phyloP scores from a whole-genome alignment of 352 stramenopile genomes.

The Globisporangium yorkense region DNA sequence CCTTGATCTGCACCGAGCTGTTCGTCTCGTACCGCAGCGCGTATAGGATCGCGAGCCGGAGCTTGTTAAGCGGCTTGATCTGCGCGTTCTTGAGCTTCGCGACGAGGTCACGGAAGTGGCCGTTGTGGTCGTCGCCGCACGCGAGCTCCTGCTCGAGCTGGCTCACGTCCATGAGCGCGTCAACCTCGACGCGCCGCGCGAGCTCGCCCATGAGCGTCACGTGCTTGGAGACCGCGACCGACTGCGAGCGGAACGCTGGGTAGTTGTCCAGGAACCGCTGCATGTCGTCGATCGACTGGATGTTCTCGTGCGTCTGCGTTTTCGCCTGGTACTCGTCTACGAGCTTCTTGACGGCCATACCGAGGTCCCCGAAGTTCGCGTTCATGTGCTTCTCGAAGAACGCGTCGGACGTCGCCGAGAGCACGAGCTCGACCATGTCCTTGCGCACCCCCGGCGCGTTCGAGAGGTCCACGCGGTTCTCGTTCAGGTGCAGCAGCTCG shows the following conservation, averaged over 20 bases:
- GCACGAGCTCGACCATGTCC: conserved; percentile 97
- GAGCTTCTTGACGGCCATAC: conserved; percentile 94
- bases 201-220: conserved; percentile 98
- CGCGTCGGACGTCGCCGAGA: conserved; percentile 92
- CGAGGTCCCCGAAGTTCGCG: conserved; percentile 98
- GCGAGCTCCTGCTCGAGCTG: conserved; percentile 94
- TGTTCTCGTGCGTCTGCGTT: conserved; percentile 83
- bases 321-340: conserved; percentile 87
- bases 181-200: conserved; percentile 94
- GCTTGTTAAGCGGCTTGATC: conserved; percentile 95
- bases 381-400: conserved; percentile 97
- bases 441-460: conserved; percentile 93
- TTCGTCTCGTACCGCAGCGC: conserved; percentile 96
- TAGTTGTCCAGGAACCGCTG: conserved; percentile 98
- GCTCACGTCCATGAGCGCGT: conserved; percentile 97
- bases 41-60: conserved; percentile 98
- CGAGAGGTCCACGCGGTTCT: conserved; percentile 96
- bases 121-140: conserved; percentile 80
- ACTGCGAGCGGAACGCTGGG: conserved; percentile 93
- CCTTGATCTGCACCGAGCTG: conserved; percentile 74
- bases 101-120: conserved; percentile 79
- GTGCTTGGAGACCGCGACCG: conserved; percentile 98
- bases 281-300: conserved; percentile 96
- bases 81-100: conserved; percentile 75
- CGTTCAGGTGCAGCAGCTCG: conserved; percentile 96